phyloP scores from a whole-genome alignment of 768 basidiomycete genomes.

The Russula griseocarnosa region DNA sequence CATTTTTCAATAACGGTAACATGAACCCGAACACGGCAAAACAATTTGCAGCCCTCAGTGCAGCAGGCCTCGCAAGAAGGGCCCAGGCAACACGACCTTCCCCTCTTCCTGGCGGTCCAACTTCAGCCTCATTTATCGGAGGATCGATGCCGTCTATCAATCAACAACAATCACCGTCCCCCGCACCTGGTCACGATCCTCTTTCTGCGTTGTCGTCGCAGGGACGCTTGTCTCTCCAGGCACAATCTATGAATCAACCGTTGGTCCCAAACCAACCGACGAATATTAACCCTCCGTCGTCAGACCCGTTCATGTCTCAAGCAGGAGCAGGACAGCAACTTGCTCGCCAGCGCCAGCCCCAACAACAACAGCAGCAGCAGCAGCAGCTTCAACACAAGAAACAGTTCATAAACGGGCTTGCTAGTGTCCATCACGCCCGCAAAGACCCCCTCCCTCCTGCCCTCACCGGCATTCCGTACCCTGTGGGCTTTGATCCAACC shows the following conservation, averaged over 20 bases:
- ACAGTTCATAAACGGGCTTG: constrained; percentile 57
- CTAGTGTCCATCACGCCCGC: constrained; percentile 53
- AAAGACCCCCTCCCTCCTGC: constrained; percentile 69
- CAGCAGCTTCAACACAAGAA: constrained; percentile 41
- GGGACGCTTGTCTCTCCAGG: constrained; percentile 27
- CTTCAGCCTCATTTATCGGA: constrained; percentile 61
- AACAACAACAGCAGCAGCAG: constrained; percentile 35
- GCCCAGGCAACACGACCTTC: constrained; percentile 39
- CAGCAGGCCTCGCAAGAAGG: constrained; percentile 56
- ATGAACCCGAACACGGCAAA: constrained; percentile 69
- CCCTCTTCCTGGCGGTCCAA: constrained; percentile 50
- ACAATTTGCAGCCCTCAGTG: constrained; percentile 76
- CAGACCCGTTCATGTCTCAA: constrained; percentile 31
- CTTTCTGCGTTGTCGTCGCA: constrained; percentile 29
- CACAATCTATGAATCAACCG: constrained; percentile 43
- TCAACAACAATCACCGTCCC: constrained; percentile 24
- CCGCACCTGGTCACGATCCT: constrained; percentile 32
- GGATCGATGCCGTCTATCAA: constrained; percentile 43
- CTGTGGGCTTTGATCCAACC: constrained; percentile 56
- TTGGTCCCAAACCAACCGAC: constrained; percentile 27
- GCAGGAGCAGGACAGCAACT: constrained; percentile 39
- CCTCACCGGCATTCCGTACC: constrained; percentile 57
- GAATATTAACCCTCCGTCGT: constrained; percentile 19
- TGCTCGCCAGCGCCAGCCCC: constrained; percentile 34
- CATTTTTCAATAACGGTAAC: constrained; percentile 27